Evolutionary conservation across 2,329 filamentous ascomycete species (phyloP), one percentile per base, ranked within the genome.

Genomic region (Aspergillus puulaauensis): DNA sequence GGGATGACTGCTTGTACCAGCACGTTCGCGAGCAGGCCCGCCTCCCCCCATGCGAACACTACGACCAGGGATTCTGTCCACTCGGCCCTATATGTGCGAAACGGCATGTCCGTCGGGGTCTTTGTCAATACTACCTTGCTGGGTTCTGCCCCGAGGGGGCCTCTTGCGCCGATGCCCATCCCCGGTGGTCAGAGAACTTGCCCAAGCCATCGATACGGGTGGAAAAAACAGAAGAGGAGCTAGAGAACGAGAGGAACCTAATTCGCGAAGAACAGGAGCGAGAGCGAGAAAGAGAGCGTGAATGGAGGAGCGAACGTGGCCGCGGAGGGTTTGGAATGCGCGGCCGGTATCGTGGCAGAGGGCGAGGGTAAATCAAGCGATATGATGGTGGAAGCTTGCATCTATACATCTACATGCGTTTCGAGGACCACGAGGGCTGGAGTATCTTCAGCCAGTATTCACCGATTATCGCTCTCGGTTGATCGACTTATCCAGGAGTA

Each of bases 1-100:
- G 93, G 65, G 93, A 98, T 75, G 95, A 99, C 77, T 99, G 95
- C 71, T 81, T 96, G 5, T 96, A 96, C 74, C 86, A 96, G 47
- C 91, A 96, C 77, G 90, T 96, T 68, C 91, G 95, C 68, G 90
- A 92, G 50, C 84, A 91, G 72, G 87, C 89, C 60, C 88, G 91
- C 70, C 80, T 91, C 66, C 90, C 87, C 24, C 87, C 90, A 1
- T 96, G 92, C 68, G 90, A 91, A 63, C 90, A 96, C 76, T 99
- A 97, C 79, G 92, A 97, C 61, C 87, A 89, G 66, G 95, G 95
- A 2, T 98, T 98, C 79, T 99, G 95, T 69, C 91, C 91, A 17
- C 83, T 98, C 9, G 95, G 95, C 0, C 92, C 93, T 1, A 78
- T 85, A 58, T 99, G 95, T 75, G 86, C 89, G 23, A 92, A 96